Evolutionary conservation across 345 rosid genomes (phyloP), one percentile per base, ranked within the genome.

Genomic region (Carallia brachiata): DNA sequence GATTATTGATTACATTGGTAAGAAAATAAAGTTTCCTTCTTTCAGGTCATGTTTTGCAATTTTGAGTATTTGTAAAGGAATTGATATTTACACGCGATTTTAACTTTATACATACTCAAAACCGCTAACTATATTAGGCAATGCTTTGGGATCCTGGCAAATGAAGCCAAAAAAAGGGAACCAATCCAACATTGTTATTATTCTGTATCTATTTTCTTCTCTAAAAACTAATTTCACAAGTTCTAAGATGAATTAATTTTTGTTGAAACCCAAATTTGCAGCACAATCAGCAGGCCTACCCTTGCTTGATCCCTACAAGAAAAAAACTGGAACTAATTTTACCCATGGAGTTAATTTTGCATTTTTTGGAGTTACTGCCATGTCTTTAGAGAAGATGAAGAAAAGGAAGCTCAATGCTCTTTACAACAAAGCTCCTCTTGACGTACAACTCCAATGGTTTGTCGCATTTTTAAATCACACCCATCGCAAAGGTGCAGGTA

Each of bases 1-100:
- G 13, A 69, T 72, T 55, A 75, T 75, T 18, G 77, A 79, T 57
- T 79, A 31, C 63, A 28, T 79, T 1, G 70, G 83, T 72, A 65
- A 72, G 62, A 4, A 32, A 1, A 32, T 32, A 32, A 32, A 32
- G 34, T 32, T 32, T 32, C 34, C 34, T 32, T 32, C 34, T 32
- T 32, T 32, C 2, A 2, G 2, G 34, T 32, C 34, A 32, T 32
- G 34, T 32, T 32, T 32, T 23, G 23, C 23, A 23, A 23, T 23
- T 23, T 23, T 23, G 23, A 23, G 23, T 23, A 23, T 23, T 23
- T 23, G 23, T 23, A 23, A 23, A 23, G 23, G 23, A 23, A 23
- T 23, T 23, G 23, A 23, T 23, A 23, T 23, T 23, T 23, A 23
- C 23, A 23, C 23, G 23, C 23, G 23, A 23, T 23, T 23, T 23